These are phyloP conservation scores for Scutellaria barbata DNA, from an alignment of 257 asterid genomes.

Conservation along the genomic window DNA sequence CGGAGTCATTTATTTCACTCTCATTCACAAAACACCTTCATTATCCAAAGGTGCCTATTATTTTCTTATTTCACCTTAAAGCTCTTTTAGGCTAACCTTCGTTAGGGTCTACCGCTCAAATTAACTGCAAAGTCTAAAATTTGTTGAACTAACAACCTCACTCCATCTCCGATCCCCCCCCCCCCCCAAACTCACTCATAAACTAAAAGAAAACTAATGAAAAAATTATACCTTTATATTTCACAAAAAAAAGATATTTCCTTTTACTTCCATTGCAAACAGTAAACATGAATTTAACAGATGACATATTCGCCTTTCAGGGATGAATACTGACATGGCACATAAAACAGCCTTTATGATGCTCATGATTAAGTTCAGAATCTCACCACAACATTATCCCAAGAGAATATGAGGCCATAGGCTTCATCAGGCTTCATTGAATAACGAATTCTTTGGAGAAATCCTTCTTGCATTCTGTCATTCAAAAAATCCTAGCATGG, in stretches of 20 bases:
- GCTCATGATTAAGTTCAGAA: conserved; percentile 28
- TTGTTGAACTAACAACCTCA: too few relatives aligned
- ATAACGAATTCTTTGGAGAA: conserved; percentile 86
- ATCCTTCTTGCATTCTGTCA: conserved; percentile 93
- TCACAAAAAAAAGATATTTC: background rate
- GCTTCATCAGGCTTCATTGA: conserved; percentile 99
- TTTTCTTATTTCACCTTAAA: conserved; percentile 20
- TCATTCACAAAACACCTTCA: background rate
- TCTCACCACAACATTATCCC: conserved; percentile 97
- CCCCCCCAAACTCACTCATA: too few relatives aligned
- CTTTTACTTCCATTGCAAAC: background rate
- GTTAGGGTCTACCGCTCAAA: background rate
- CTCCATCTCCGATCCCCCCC: too few relatives aligned
- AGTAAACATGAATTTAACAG: background rate
- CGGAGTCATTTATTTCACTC: background rate
- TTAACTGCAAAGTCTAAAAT: too few relatives aligned
- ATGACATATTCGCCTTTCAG: background rate
- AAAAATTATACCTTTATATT: background rate
- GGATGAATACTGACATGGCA: background rate
- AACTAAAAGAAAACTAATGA: background rate
- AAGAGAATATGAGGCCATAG: conserved; percentile 93
- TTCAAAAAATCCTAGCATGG: conserved; percentile 74
- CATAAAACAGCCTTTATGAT: background rate
- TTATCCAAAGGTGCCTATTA: too few relatives aligned
- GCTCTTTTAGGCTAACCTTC: conserved; percentile 19